Evolutionary conservation across 352 stramenopile genomes (phyloP), one percentile per base, ranked within the genome.

Genomic region (Phytophthora colocasiae): DNA sequence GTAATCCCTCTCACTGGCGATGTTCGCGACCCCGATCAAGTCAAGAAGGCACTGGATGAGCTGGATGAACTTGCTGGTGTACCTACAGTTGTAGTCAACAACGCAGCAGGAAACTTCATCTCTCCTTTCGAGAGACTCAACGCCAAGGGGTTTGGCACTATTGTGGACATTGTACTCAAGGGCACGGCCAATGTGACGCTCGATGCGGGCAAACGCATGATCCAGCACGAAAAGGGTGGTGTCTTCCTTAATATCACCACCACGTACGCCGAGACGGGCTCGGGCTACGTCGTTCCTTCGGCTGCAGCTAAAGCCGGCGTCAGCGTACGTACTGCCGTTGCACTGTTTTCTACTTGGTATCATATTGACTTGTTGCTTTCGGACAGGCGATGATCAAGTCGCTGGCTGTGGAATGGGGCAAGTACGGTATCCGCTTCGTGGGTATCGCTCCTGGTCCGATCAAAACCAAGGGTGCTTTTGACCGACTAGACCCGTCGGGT

Each of bases 241-340:
- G 78, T 95, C 6, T 98, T 99, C 69, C 86, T 99, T 41, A 99
- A 99, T 77, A 99, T 99, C 72, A 98, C 90, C 36, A 98, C 96
- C 53, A 98, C 92, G 17, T 93, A 98, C 71, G 94, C 97, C 48
- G 94, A 98, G 78, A 95, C 91, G 8, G 92, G 91, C 27, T 98
- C 96, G 12, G 95, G 91, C 57, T 99, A 95, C 77, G 96, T 99
- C 68, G 91, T 94, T 17, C 97, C 98, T 24, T 97, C 97, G 0
- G 96, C 90, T 44, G 95, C 96, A 7, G 97, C 97, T 15, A 99
- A 99, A 77, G 91, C 92, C 52, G 97, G 93, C n/a, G 93, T 99
- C 34, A 92, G 81, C 39, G 84, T 77, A 73, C 10, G 69, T 77
- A 15, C n/a, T 8, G 17, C 8, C 12, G 31, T 36, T 22, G 22